A percentile compares a stretch with the other conserved stretches of the same genome.
Conservation (phyloP, 305 asterid genomes). For the Coffea humblotiana region DNA sequence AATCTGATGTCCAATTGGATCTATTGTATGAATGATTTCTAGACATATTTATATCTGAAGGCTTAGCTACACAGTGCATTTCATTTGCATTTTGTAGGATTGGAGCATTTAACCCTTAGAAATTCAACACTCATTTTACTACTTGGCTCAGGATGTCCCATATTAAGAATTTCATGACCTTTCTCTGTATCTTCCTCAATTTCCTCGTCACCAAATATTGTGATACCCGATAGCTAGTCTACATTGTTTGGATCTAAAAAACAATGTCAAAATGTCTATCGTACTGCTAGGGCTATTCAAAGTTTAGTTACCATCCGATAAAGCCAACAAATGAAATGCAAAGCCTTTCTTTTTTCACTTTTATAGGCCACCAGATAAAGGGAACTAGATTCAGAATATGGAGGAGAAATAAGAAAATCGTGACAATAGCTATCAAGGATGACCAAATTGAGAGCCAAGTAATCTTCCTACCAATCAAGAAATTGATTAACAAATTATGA, state of each 20-base stretch:
- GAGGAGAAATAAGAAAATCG: background rate
- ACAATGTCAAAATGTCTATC: constrained; percentile 12
- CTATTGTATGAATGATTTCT: constrained; percentile 50
- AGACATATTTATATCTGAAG: constrained; percentile 33
- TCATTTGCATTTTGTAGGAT: constrained; percentile 76
- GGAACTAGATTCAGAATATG: background rate
- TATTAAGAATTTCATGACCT: constrained; percentile 66
- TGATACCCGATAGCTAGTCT: constrained; percentile 88
- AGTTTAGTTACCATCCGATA: background rate
- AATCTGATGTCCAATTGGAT: constrained; percentile 36
- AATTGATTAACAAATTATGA: background rate
- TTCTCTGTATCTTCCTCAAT: constrained; percentile 62
- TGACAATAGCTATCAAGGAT: background rate
- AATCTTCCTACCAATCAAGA: background rate
- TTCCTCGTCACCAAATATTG: constrained; percentile 77
- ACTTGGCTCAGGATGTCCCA: constrained; percentile 34
- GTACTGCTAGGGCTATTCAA: background rate
- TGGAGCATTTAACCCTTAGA: constrained; percentile 94
- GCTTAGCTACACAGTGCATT: constrained; percentile 59
- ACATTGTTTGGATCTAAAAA: constrained; percentile 53
- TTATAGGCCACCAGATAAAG: background rate
- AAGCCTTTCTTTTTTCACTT: background rate
- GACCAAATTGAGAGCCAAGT: background rate
- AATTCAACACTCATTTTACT: constrained; percentile 66
- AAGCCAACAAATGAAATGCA: background rate